Conservation (phyloP, 352 stramenopile genomes). For the Phytopythium oedochilum region DNA sequence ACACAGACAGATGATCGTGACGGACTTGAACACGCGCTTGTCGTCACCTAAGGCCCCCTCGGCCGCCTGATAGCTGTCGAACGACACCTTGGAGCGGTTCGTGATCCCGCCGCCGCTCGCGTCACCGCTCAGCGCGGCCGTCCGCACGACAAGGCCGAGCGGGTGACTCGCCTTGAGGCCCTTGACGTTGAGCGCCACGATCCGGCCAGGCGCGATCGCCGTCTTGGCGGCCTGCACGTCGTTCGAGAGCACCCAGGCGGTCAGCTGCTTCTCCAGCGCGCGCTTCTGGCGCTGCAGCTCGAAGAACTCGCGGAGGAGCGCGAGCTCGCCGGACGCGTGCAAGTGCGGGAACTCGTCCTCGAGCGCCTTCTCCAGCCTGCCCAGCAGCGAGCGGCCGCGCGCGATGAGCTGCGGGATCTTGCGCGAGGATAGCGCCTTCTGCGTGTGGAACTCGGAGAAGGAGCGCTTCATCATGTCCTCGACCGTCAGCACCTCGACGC, state of each 20-base stretch:
- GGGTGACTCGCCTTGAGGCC: constrained; percentile 28
- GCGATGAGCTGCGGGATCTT: constrained; percentile 76
- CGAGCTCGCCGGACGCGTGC: constrained; percentile 50
- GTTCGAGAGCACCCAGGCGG: constrained; percentile 67
- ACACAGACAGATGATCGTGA: constrained; percentile 69
- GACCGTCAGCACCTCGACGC: constrained; percentile 85
- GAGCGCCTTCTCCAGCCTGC: constrained; percentile 42
- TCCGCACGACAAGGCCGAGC: constrained; percentile 58
- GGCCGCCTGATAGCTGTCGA: constrained; percentile 21
- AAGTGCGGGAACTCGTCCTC: constrained; percentile 62
- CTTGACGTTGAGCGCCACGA: constrained; percentile 65
- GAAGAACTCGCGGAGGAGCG: constrained; percentile 57
- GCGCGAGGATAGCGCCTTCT: constrained; percentile 79
- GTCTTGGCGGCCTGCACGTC: constrained; percentile 53
- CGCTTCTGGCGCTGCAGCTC: constrained; percentile 68
- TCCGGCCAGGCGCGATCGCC: constrained; percentile 54
- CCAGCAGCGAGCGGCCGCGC: constrained; percentile 46
- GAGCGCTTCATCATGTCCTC: constrained; percentile 98
- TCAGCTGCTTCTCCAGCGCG: constrained; percentile 65
- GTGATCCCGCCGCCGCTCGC: constrained; percentile 10
- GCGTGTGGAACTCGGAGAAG: constrained; percentile 95
- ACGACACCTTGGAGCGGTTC: constrained; percentile 37
- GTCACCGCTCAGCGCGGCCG: constrained; percentile 20
- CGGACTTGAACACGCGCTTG: constrained; percentile 64
- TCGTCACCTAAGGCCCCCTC: constrained; percentile 4